Percentiles rank a stretch among this genome's conserved stretches.
Evolutionary conservation across 2,329 filamentous ascomycete species (phyloP).

Genomic region (Grosmannia serpens): DNA sequence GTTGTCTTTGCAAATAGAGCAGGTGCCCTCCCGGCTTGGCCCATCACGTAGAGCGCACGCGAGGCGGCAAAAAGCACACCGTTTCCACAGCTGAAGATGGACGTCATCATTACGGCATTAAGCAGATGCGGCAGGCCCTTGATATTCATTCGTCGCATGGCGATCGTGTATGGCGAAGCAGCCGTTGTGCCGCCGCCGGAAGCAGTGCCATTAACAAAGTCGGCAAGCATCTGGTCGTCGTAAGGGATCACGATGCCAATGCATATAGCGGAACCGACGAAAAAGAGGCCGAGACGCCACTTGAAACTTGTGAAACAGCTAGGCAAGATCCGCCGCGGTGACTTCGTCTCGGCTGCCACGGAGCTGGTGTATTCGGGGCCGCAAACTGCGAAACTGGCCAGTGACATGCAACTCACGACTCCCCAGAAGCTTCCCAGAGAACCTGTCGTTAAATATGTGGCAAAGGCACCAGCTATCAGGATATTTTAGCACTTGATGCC

Average conservation of each 20-base stretch:
- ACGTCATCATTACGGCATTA: conserved; percentile 47
- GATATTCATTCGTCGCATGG: conserved; percentile 45
- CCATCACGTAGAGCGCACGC: conserved; percentile 47
- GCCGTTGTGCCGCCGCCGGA: conserved; percentile 40
- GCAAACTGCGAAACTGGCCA: conserved; percentile 39
- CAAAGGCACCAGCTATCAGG: conserved; percentile 14
- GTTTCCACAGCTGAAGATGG: conserved; percentile 50
- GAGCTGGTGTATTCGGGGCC: conserved; percentile 34
- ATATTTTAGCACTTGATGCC: neutral
- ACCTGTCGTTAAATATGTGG: conserved; percentile 38
- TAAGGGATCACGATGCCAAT: conserved; percentile 51
- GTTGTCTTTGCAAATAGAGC: conserved; percentile 29
- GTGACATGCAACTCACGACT: conserved; percentile 51
- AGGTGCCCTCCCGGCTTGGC: conserved; percentile 42
- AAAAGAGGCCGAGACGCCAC: conserved; percentile 54
- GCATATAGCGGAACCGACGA: conserved; percentile 52
- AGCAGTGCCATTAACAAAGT: conserved; percentile 24
- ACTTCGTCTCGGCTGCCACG: conserved; percentile 39
- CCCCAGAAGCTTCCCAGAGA: conserved; percentile 39
- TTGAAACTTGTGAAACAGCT: conserved; percentile 56
- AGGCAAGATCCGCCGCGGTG: conserved; percentile 46
- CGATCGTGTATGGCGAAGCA: conserved; percentile 42
- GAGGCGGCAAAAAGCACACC: conserved; percentile 50
- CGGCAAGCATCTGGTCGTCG: conserved; percentile 40
- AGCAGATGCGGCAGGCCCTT: conserved; percentile 44